Evolutionary conservation across 2,329 filamentous ascomycete species (phyloP).

Genomic region (Volutella citrinella): DNA sequence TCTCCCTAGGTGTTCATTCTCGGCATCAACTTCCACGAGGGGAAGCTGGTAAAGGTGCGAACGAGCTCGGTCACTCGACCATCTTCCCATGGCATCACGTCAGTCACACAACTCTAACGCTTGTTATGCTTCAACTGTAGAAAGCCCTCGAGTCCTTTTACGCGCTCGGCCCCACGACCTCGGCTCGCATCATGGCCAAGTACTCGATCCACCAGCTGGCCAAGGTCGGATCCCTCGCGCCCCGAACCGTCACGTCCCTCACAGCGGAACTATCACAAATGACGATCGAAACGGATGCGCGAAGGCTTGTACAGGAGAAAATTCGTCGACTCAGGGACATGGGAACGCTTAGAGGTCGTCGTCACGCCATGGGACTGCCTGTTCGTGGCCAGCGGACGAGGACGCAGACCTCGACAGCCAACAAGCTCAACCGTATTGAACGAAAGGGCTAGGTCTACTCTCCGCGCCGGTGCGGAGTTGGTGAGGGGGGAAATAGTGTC

Average conservation of each 20-base stretch:
- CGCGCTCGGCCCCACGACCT: conserved; percentile 70
- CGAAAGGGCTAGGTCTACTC: conserved; percentile 26
- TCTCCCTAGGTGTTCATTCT: conserved; percentile 71
- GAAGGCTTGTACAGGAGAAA: conserved; percentile 75
- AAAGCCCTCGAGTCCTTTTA: conserved; percentile 83
- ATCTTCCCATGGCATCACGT: neutral
- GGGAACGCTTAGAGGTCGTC: conserved; percentile 80
- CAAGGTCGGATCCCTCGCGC: conserved; percentile 70
- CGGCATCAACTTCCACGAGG: conserved; percentile 81
- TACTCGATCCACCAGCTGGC: conserved; percentile 83
- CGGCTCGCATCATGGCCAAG: conserved; percentile 77
- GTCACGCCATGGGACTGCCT: conserved; percentile 90
- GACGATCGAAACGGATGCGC: conserved; percentile 89
- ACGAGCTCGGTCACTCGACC: conserved; percentile 1
- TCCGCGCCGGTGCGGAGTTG: too few relatives aligned
- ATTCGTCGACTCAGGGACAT: conserved; percentile 86
- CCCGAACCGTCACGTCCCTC: conserved; percentile 75
- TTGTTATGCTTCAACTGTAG: conserved; percentile 31
- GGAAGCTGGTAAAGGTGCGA: conserved; percentile 76
- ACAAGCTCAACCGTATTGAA: conserved; percentile 60
- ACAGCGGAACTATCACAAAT: conserved; percentile 84
- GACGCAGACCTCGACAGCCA: conserved; percentile 63
- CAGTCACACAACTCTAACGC: conserved; percentile 11
- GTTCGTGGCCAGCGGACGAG: conserved; percentile 88
- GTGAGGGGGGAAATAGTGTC: too few relatives aligned